A percentile compares a stretch with the other conserved stretches of the same genome.
Evolutionary conservation across 2,329 filamentous ascomycete genomes (phyloP).

Genomic region (Purpureocillium lavendulum): DNA sequence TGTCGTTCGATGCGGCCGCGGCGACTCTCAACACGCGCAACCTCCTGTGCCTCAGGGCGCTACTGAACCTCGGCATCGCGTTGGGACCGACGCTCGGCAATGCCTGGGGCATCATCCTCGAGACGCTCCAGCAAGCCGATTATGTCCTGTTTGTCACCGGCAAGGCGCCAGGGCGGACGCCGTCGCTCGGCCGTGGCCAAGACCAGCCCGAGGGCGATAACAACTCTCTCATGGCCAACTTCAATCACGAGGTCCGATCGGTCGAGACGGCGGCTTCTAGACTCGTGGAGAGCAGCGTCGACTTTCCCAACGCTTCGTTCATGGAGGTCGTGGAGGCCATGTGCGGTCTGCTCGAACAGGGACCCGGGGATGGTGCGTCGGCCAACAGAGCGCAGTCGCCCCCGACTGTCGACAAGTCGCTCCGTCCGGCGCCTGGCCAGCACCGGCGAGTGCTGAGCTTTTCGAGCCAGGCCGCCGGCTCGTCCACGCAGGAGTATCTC

Average conservation of each 20-base stretch:
- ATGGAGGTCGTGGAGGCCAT: constrained; percentile 67
- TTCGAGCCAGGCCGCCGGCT: constrained; percentile 33
- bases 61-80: constrained; percentile 93
- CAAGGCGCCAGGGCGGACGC: constrained; percentile 43
- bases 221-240: constrained; percentile 49
- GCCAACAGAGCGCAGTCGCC: constrained; percentile 6
- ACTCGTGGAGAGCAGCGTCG: constrained; percentile 83
- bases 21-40: constrained; percentile 76
- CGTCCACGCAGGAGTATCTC: constrained; percentile 52
- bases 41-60: constrained; percentile 76
- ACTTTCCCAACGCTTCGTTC: constrained; percentile 81
- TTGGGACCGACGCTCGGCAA: constrained; percentile 77
- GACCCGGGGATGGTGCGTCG: constrained; percentile 14
- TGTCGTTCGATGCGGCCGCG: constrained; percentile 44
- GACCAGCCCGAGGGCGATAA: constrained; percentile 45
- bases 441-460: constrained; percentile 40
- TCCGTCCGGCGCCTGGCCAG: constrained; percentile 28
- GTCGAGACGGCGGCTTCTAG: constrained; percentile 82
- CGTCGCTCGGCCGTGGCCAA: constrained; percentile 34
- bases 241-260: constrained; percentile 74
- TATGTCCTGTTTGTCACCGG: constrained; percentile 66
- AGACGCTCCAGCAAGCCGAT: constrained; percentile 88
- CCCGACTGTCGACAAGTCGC: constrained; percentile 15
- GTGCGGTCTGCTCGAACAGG: constrained; percentile 56
- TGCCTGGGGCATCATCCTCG: constrained; percentile 86